phyloP scores from a whole-genome alignment of 2,329 filamentous ascomycete species.

The Hypoxylon sp. region DNA sequence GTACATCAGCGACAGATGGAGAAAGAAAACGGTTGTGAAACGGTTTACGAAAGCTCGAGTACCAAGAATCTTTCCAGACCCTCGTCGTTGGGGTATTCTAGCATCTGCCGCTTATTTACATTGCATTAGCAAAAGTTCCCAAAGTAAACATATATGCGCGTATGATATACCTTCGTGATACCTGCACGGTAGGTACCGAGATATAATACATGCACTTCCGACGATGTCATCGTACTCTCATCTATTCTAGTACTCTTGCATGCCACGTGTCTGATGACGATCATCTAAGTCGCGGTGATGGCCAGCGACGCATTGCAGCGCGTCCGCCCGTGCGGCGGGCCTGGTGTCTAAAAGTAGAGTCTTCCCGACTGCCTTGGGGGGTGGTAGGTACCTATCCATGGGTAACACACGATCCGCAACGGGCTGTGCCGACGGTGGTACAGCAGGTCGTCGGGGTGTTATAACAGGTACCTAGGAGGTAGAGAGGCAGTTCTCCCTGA shows the following conservation, averaged over 20 bases:
- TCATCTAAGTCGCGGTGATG: not conserved
- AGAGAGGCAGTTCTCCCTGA: slow-evolving; percentile 3
- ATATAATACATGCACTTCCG: not conserved
- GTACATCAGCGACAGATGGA: not conserved
- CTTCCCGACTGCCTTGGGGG: slow-evolving; percentile 4
- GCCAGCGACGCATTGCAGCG: slow-evolving; percentile 6
- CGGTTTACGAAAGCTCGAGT: slow-evolving; percentile 1
- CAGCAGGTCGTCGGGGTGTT: not conserved
- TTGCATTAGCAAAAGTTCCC: not conserved
- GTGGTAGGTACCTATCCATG: not conserved
- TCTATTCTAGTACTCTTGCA: slow-evolving; percentile 13
- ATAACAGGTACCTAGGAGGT: too few relatives aligned
- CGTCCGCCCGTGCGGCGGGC: slow-evolving; percentile 3
- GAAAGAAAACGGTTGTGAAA: slow-evolving; percentile 10
- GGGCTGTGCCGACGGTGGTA: slow-evolving; percentile 12
- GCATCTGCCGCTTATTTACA: slow-evolving; percentile 2
- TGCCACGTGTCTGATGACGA: slow-evolving; percentile 17
- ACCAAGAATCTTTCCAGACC: slow-evolving; percentile 1
- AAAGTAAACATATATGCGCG: slow-evolving; percentile 6
- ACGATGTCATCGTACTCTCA: not conserved
- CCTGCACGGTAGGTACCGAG: not conserved
- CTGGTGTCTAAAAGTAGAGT: slow-evolving; percentile 1
- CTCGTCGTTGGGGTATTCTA: slow-evolving; percentile 6
- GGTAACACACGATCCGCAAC: slow-evolving; percentile 11
- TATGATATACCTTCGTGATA: slow-evolving; percentile 3